Percentiles rank a stretch among this genome's conserved stretches.
Evolutionary conservation across 2,329 filamentous ascomycete species (phyloP).

Genomic region (Alternaria burnsii): DNA sequence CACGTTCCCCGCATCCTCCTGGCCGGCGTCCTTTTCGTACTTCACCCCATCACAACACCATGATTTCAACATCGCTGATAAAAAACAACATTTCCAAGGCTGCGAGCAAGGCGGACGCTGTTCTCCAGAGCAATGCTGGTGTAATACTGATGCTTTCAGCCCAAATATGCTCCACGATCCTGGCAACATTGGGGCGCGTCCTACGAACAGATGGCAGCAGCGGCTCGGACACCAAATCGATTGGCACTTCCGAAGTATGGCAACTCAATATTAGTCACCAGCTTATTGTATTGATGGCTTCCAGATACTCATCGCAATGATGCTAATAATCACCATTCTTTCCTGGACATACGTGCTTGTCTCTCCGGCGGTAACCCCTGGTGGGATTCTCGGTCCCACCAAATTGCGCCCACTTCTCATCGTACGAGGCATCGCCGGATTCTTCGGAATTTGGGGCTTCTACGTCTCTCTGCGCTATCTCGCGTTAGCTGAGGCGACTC

Average conservation of each 20-base stretch:
- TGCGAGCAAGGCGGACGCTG: not conserved
- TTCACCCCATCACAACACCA: not conserved
- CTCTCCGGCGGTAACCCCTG: not conserved
- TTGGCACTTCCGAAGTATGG: constrained; percentile 1
- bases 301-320: constrained; percentile 1
- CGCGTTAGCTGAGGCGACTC: not conserved
- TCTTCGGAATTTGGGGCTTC: constrained; percentile 5
- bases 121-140: not conserved
- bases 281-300: not conserved
- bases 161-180: not conserved
- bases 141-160: not conserved
- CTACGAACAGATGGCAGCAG: not conserved
- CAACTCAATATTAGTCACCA: not conserved
- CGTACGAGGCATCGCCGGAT: not conserved
- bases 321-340: not conserved
- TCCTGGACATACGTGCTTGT: not conserved
- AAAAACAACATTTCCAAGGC: not conserved
- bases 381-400: not conserved
- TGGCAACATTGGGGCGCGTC: not conserved
- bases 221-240: not conserved
- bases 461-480: not conserved
- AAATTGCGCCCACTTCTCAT: not conserved
- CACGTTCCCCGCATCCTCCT: not conserved
- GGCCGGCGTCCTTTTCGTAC: not conserved
- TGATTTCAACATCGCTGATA: not conserved